Evolutionary conservation across 441 rosid genomes (phyloP), one percentile per base, ranked within the genome.

Genomic region (Adansonia gregorii): DNA sequence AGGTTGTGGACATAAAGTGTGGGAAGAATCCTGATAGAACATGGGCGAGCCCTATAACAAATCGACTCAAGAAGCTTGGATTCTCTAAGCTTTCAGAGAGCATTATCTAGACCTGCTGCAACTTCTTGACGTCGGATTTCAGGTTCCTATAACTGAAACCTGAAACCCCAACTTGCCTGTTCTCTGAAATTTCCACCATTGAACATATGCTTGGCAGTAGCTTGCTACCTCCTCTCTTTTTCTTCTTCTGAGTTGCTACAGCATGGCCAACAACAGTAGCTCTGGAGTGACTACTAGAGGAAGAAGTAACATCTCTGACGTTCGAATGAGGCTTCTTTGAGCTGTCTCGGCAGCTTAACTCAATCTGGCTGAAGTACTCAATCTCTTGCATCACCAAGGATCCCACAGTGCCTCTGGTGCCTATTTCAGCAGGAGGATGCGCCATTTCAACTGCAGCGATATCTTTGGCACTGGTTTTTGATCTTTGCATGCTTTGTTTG

Each of bases 41-140:
- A 70, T 90, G 98, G 98, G 84, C 91, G 46, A 83, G 79, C 78
- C 95, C 98, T 3, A 77, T 93, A 76, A 87, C 93, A 17, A 91
- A 78, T 75, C 86, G 88, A 79, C 94, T 93, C 83, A 95, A 87
- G 90, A 93, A 93, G 87, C 97, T 93, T 70, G 91, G 96, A 71
- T 95, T 93, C 91, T 92, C 98, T 49, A 95, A 92, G 85, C 93
- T 95, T 68, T 88, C 89, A 0, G 91, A 92, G 77, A 92, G 90
- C 83, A 80, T 89, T 77, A 64, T 82, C 84, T 95, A 91, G 81
- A 81, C 82, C 71, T 79, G 84, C 71, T 79, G 84, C 82, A 81
- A 76, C 55, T 81, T 84, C 79, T 84, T 83, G 72, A 76, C 83
- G 55, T 90, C 90, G 48, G 87, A 86, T 67, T 88, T 88, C 83